Percentiles rank a stretch among this genome's conserved stretches.
Conservation (phyloP, 139 green algal species). For the Monoraphidium neglectum region DNA sequence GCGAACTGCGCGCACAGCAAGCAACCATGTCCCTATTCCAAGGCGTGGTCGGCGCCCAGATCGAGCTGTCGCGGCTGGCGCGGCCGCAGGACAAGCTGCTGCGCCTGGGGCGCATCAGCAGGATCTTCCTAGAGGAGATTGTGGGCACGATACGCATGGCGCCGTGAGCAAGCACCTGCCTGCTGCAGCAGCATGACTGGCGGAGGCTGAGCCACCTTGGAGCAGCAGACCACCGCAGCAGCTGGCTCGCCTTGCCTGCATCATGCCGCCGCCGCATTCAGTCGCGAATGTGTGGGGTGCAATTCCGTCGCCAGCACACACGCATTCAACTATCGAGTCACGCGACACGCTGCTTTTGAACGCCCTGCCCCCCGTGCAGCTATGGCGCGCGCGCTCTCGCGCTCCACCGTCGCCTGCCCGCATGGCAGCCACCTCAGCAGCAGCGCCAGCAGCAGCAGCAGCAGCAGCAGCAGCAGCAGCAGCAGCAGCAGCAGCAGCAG, state of each 20-base stretch:
- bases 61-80: conserved; percentile 10
- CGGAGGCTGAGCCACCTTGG: too few relatives aligned
- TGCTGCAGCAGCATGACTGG: too few relatives aligned
- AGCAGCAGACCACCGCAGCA: too few relatives aligned
- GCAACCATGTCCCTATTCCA: conserved; percentile 21
- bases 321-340: too few relatives aligned
- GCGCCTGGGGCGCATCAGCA: neutral
- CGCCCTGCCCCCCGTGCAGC: too few relatives aligned
- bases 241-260: too few relatives aligned
- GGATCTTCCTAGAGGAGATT: conserved; percentile 45
- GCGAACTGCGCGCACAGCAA: too few relatives aligned
- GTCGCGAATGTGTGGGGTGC: too few relatives aligned
- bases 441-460: conserved; percentile 5
- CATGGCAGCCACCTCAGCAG: conserved; percentile 35
- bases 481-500: neutral
- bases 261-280: too few relatives aligned
- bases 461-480: neutral
- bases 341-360: too few relatives aligned
- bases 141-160: conserved; percentile 39
- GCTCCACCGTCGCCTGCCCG: conserved; percentile 33
- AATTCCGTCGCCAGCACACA: too few relatives aligned
- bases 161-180: conserved; percentile 29
- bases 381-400: conserved; percentile 12
- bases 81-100: conserved; percentile 6
- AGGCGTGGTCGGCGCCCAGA: conserved; percentile 14